Base-by-base conservation (phyloP, 2,329 filamentous ascomycete genomes). In the Aspergillus fumigatiaffinis region DNA sequence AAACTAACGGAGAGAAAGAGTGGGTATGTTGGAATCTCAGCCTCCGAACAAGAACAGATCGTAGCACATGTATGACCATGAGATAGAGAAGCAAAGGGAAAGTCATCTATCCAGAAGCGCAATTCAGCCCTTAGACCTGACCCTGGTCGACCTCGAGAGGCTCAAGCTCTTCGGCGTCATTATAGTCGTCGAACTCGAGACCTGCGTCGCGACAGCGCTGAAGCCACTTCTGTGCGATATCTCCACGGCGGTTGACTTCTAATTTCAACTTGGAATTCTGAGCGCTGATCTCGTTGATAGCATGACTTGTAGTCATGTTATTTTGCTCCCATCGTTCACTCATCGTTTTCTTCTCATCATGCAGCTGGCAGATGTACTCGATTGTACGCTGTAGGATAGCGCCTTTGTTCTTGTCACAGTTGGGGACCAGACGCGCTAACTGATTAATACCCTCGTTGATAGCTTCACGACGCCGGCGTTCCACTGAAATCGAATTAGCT, bases 401-500 rank as follows among this genome's bases (percentile, higher is more conserved):
- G 0, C 94, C 94, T 77, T 99, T 99, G 80, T 99, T 97, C 82
- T 97, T 99, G 77, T 99, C 94, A 69, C 93, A 97, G 14, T 92
- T 92, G 0, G 94, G 94, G 0, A 99, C 94, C 64, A 99, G 96
- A 79, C 97, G 97, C 65, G 93, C 91, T 29, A 99, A 85, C 75
- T 97, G 94, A 70, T 97, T 97, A 67, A 99, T 99, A 51, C 94
- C 94, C 76, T 99, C 94, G 65, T 99, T 99, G 73, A 99, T 99
- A 0, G 94, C 97, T 77, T 99, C 94, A 62, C 94, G 90, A 48
- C 94, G 91, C 58, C 94, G 91, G 59, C 94, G 91, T 77, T 99
- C 94, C 60, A 99, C 94, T 97, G 54, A 14, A 49, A 4, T 58
- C 26, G 66, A 64, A 50, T 65, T 59, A 65, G 75, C 12, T 35